Conservation (phyloP, 305 asterid species). For the Plantago coronopus region DNA sequence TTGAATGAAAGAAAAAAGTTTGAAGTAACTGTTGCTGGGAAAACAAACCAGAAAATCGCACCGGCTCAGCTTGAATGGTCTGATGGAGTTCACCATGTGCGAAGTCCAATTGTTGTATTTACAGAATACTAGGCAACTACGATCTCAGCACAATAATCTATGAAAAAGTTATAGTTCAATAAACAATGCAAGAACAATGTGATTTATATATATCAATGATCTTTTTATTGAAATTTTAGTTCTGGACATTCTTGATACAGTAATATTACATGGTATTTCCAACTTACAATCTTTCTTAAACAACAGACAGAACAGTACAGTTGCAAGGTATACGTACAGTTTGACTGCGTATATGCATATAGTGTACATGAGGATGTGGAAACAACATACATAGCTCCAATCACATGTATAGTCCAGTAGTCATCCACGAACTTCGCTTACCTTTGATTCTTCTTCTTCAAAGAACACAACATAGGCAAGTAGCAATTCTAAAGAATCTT, state of each 20-base stretch:
- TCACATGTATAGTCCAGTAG: background rate
- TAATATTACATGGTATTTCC: constrained; percentile 1
- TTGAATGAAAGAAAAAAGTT: constrained; percentile 27
- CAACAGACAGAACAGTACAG: background rate
- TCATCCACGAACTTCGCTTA: constrained; percentile 4
- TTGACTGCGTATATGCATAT: background rate
- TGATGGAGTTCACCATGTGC: constrained; percentile 32
- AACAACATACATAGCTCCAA: background rate
- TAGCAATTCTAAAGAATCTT: background rate
- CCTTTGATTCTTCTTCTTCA: background rate
- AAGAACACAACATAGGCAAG: background rate
- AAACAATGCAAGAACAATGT: no score
- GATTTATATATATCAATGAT: background rate
- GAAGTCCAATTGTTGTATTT: constrained; percentile 36
- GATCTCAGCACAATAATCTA: no score
- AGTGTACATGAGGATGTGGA: constrained; percentile 7
- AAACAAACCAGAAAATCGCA: background rate
- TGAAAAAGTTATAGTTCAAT: no score
- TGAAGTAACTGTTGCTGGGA: constrained; percentile 27
- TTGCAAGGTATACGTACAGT: constrained; percentile 4
- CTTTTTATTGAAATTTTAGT: background rate
- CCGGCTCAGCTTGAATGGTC: constrained; percentile 36
- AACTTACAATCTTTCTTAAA: background rate
- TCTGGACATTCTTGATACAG: background rate
- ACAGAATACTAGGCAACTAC: constrained; percentile 5